Percentiles rank a stretch among this genome's conserved stretches.
Conservation (phyloP, 1,139 yeast genomes). For the Pichia sp. region DNA sequence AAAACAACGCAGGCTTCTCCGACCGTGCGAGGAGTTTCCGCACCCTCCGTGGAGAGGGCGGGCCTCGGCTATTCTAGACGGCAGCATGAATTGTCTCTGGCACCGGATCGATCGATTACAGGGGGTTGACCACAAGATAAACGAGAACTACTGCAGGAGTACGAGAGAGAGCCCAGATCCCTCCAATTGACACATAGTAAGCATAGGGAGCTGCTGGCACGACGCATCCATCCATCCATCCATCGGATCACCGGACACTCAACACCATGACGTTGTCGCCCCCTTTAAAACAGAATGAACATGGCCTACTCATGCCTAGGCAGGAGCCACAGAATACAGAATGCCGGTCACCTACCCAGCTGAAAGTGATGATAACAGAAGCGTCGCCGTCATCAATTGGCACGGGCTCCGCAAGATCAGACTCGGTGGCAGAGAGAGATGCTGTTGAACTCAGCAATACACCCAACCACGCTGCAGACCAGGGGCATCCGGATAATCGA, state of each 20-base stretch:
- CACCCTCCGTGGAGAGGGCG: background rate
- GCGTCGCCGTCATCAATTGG: too few species aligned
- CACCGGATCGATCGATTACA: too few species aligned
- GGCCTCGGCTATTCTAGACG: background rate
- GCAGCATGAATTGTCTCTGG: background rate
- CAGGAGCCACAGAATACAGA: background rate
- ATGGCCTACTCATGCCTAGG: background rate
- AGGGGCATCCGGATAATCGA: background rate
- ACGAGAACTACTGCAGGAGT: too few species aligned
- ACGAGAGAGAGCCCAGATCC: too few species aligned
- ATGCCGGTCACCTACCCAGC: background rate
- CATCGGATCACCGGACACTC: background rate
- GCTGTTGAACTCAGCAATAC: too few species aligned
- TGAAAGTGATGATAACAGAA: too few species aligned
- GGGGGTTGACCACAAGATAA: too few species aligned
- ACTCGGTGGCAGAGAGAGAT: too few species aligned
- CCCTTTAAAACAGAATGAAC: background rate
- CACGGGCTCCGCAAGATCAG: too few species aligned
- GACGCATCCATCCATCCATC: background rate
- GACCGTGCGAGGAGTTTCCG: background rate
- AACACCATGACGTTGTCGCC: constrained; percentile 1
- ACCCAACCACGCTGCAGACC: too few species aligned
- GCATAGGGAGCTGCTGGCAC: background rate
- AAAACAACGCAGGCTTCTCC: constrained; percentile 1
- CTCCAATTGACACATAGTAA: background rate